Base-by-base conservation (phyloP, 192 early-diverging fungal genomes). In the Backusella parvicylindrica region DNA sequence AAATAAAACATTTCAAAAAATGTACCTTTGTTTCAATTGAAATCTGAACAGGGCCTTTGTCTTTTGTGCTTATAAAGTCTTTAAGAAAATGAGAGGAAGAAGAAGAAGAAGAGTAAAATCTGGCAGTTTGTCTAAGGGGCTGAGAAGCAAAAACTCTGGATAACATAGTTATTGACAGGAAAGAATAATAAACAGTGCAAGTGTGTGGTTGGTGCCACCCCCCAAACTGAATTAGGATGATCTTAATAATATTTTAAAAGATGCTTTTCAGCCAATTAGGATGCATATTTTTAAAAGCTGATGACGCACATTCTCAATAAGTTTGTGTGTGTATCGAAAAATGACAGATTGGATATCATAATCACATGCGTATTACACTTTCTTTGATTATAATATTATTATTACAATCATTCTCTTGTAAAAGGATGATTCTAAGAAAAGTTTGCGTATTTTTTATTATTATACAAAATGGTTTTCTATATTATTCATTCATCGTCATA, bases 21-120 rank as follows among this genome's bases (percentile, higher is more conserved):
- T 40, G 40, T 81, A 76, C 79, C 74, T 81, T 81, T 31, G 66
- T 23, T 49, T 81, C 79, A 18, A 81, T 81, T 21, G 71, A 37
- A 3, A 66, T 28, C 33, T 81, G 79, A 65, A 81, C 67, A 41
- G 79, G 79, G 0, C 79, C 79, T 49, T 76, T 73, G 50, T 81
- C 72, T 1, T 64, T 65, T 37, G 56, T 67, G 64, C 72, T 35
- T 63, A 81, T 70, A 64, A 79, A 79, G 21, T 63, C 49, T 40
- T 76, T 81, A 41, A 81, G 36, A 33, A 81, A 81, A 28, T 50
- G 67, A 12, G 79, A 72, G 3, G 79, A 65, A 40, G 75, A 21
- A 6, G 69, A 16, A 11, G 73, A 75, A 41, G 70, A 63, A 60
- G 74, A 75, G 30, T 70, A 31, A 13, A 16, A 13, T 6, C 68